Conservation (phyloP, 2,329 filamentous ascomycete genomes). For the Claviceps sorghi region DNA sequence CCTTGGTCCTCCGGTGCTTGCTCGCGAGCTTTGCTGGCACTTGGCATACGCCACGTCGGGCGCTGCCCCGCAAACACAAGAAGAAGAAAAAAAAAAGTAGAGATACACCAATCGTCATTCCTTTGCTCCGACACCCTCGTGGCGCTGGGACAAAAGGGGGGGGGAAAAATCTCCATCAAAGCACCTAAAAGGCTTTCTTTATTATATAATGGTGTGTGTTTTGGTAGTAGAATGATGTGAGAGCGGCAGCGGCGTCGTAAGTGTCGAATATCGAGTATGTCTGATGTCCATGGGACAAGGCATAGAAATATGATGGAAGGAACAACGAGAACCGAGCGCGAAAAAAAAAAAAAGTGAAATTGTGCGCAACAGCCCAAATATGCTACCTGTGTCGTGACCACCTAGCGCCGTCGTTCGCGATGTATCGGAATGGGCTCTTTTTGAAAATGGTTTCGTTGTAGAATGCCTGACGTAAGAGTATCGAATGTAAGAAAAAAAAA, state of each 20-base stretch:
- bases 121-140: neutral
- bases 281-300: conserved; percentile 4
- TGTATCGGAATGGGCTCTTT: conserved; percentile 20
- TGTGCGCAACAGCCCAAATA: conserved; percentile 14
- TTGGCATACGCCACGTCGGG: neutral
- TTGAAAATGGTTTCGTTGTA: conserved; percentile 20
- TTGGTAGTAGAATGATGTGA: neutral
- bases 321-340: conserved; percentile 5
- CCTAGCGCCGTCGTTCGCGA: conserved; percentile 25
- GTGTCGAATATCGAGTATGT: neutral
- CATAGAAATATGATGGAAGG: conserved; percentile 12
- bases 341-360: conserved; percentile 18
- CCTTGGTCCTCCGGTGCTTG: conserved; percentile 1
- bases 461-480: conserved; percentile 18
- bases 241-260: neutral
- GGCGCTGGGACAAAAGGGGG: neutral
- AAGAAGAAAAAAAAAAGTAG: too few species aligned
- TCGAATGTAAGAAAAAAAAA: conserved; percentile 3
- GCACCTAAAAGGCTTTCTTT: neutral
- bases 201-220: conserved; percentile 2
- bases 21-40: conserved; percentile 1
- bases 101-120: neutral
- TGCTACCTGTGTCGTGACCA: conserved; percentile 22
- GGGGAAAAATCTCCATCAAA: neutral
- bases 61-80: neutral